Conservation (phyloP, 345 rosid species). For the Salix suchowensis region DNA sequence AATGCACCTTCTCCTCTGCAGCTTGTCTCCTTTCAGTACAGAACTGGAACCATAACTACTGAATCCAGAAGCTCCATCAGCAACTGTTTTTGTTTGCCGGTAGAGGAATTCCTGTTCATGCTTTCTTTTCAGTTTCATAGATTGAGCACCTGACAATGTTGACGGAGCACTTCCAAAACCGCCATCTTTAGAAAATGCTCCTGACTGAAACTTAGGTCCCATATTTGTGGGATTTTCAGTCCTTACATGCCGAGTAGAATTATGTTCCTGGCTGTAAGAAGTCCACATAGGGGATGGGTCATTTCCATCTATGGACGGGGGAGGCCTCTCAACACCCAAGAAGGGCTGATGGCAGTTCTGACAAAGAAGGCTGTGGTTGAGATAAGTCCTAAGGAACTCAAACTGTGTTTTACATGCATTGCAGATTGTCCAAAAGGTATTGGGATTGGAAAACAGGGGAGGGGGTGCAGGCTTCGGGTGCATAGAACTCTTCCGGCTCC, state of each 20-base stretch:
- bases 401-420: conserved; percentile 31
- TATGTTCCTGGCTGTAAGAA: conserved; percentile 5
- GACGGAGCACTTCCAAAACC: conserved; percentile 1
- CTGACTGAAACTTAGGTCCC: conserved; percentile 8
- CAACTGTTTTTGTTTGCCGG: conserved; percentile 14
- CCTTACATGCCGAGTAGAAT: conserved; percentile 8
- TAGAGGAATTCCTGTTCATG: conserved; percentile 9
- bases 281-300: conserved; percentile 7
- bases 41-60: conserved; percentile 7
- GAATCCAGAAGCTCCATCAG: conserved; percentile 11
- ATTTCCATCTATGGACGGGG: conserved; percentile 27
- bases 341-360: conserved; percentile 37
- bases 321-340: conserved; percentile 34
- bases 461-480: conserved; percentile 8
- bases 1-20: conserved; percentile 28
- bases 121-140: conserved; percentile 27
- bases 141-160: conserved; percentile 14
- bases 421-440: conserved; percentile 53
- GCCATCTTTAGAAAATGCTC: conserved; percentile 16
- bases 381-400: conserved; percentile 35
- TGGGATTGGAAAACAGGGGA: conserved; percentile 11
- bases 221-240: neutral
- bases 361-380: conserved; percentile 34
- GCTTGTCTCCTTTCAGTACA: conserved; percentile 12
- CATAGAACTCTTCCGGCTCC: conserved; percentile 16